These are phyloP conservation scores for Hanseniaspora pseudoguilliermondii DNA, from an alignment of 805 yeast species.

Conservation along the genomic window DNA sequence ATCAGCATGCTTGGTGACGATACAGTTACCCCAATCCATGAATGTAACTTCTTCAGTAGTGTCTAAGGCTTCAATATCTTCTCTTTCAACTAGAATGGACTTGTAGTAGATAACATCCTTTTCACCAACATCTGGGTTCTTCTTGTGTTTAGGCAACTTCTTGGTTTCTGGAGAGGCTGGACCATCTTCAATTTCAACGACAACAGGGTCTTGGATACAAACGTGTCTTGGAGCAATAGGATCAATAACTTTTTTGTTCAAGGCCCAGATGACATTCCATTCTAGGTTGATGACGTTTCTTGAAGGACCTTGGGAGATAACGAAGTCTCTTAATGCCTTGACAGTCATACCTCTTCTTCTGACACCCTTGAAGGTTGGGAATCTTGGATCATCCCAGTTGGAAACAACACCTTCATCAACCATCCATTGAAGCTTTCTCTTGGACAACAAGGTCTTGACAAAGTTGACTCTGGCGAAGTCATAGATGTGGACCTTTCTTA, in stretches of 20 bases:
- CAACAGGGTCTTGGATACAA: conserved; percentile 66
- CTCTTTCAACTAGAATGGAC: conserved; percentile 68
- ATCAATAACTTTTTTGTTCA: conserved; percentile 92
- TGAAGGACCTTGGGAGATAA: conserved; percentile 94
- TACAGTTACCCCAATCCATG: conserved; percentile 98
- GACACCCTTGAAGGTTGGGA: conserved; percentile 98
- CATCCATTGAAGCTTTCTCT: conserved; percentile 98
- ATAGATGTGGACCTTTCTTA: conserved; percentile 94
- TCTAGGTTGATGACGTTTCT: conserved; percentile 92
- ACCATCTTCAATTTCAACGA: conserved; percentile 49
- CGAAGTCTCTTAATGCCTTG: conserved; percentile 89
- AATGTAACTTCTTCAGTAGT: conserved; percentile 90
- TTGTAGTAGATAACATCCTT: conserved; percentile 62
- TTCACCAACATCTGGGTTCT: conserved; percentile 79
- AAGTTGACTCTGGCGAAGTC: conserved; percentile 96
- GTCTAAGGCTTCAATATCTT: conserved; percentile 59
- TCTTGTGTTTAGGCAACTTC: conserved; percentile 84
- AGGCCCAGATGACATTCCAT: conserved; percentile 96
- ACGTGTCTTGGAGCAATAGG: conserved; percentile 94
- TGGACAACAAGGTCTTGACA: conserved; percentile 85
- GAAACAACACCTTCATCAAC: conserved; percentile 79
- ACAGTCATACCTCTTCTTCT: conserved; percentile 99
- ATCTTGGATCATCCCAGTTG: conserved; percentile 98
- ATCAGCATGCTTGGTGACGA: conserved; percentile 56
- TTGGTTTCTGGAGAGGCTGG: conserved; percentile 53